Evolutionary conservation across 2,329 filamentous ascomycete species (phyloP), one percentile per base, ranked within the genome.

Genomic region (Sarocladium kiliense): DNA sequence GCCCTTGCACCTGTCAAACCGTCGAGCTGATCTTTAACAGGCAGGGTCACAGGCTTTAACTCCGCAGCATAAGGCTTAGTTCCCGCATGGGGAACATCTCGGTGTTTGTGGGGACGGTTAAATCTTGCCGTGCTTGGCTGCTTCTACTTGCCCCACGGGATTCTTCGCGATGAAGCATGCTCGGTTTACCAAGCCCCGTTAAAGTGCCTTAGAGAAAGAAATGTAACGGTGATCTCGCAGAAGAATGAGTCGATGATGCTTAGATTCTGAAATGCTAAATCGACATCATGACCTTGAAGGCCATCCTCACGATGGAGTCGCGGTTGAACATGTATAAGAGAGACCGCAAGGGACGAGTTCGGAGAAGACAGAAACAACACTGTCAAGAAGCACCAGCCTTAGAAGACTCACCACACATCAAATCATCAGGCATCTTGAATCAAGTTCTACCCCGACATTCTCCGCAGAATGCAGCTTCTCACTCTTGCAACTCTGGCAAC

Each of bases 381-480:
- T 7, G 21, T 44, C 41, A 21, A 44, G 41, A 21, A 44, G n/a
- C 41, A 44, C 14, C 41, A 44, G 41, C 19, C 23, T 16, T 25
- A 11, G 7, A 10, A 25, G 7, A 10, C 16, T 44, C 41, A 23
- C 3, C 21, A 41, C 18, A 6, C n/a, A n/a, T n/a, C n/a, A n/a
- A n/a, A n/a, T n/a, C n/a, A n/a, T n/a, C n/a, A n/a, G n/a, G n/a
- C n/a, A n/a, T n/a, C n/a, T n/a, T n/a, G n/a, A n/a, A n/a, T n/a
- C n/a, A n/a, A n/a, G 36, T n/a, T 39, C 36, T n/a, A 18, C 7
- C 36, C n/a, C n/a, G n/a, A 49, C 14, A 30, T 25, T 7, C 4
- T 18, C n/a, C 14, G 18, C 51, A 54, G 11, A 25, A 54, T 54
- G 53, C 53, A 21, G 19, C 21, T 55, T 12, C 32, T 55, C 23